phyloP scores from a whole-genome alignment of 768 basidiomycete species.

The Pleurotus sapidus region DNA sequence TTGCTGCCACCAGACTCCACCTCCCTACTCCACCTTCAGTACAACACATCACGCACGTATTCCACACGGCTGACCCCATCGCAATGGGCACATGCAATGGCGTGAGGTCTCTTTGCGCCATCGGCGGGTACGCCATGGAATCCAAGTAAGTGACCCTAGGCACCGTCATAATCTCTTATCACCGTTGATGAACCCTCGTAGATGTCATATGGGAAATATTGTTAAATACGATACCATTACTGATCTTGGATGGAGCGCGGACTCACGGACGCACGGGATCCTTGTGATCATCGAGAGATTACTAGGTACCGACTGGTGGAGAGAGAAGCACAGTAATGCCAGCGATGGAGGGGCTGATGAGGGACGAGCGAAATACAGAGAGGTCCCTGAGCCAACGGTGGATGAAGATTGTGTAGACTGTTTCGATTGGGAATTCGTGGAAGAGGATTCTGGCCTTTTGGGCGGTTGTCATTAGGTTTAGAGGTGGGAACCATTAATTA shows the following conservation, averaged over 20 bases:
- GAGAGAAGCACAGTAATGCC: constrained; percentile 16
- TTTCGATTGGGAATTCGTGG: constrained; percentile 65
- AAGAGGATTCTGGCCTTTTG: not conserved
- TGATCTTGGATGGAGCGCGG: constrained; percentile 76
- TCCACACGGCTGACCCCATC: constrained; percentile 93
- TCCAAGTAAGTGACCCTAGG: constrained; percentile 35
- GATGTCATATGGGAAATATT: constrained; percentile 87
- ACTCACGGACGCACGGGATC: constrained; percentile 70
- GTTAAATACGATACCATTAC: constrained; percentile 85
- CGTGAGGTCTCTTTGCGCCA: constrained; percentile 45
- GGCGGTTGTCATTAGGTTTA: too few species aligned
- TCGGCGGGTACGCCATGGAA: constrained; percentile 82
- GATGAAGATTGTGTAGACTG: constrained; percentile 76
- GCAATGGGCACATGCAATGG: constrained; percentile 84
- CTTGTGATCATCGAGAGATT: constrained; percentile 61
- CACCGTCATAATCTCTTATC: not conserved
- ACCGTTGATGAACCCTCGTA: constrained; percentile 15
- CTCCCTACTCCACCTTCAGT: constrained; percentile 82
- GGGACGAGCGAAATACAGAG: constrained; percentile 11
- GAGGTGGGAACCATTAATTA: too few species aligned
- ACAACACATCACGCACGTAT: constrained; percentile 82
- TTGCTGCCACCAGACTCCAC: constrained; percentile 76
- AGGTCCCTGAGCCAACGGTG: constrained; percentile 46
- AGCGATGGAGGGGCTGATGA: constrained; percentile 14
- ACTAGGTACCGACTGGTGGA: constrained; percentile 33